Evolutionary conservation across 495 filamentous ascomycete species (phyloP).

Genomic region (Podospora conica): DNA sequence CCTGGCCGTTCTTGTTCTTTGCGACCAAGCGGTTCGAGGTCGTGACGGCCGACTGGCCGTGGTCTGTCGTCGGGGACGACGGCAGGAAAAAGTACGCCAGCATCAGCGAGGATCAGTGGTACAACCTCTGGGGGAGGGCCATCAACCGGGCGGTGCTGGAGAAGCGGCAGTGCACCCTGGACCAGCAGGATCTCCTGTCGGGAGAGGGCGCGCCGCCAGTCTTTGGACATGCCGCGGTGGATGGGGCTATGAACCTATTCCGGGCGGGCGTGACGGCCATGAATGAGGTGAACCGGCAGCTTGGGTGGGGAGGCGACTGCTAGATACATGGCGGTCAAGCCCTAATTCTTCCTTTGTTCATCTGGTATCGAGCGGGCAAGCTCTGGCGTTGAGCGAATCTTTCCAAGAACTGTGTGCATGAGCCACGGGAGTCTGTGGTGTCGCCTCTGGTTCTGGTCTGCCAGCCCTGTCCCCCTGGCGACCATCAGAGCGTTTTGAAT

Average conservation of each 20-base stretch:
- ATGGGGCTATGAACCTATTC: slow-evolving; percentile 29
- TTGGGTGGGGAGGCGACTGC: slow-evolving; percentile 38
- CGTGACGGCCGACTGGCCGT: slow-evolving; percentile 48
- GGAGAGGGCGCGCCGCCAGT: slow-evolving; percentile 30
- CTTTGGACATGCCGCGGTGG: slow-evolving; percentile 20
- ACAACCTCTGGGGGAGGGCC: slow-evolving; percentile 42
- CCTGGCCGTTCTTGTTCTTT: slow-evolving; percentile 59
- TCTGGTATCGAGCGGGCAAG: neutral
- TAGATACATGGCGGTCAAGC: neutral
- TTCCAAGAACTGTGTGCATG: neutral
- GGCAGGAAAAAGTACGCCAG: slow-evolving; percentile 38
- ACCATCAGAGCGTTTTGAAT: neutral
- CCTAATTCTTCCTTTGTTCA: neutral
- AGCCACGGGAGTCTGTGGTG: neutral
- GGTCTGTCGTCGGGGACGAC: slow-evolving; percentile 27
- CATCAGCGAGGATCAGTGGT: slow-evolving; percentile 43
- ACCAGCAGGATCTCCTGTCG: slow-evolving; percentile 36
- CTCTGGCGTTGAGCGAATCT: neutral
- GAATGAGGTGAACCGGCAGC: slow-evolving; percentile 39
- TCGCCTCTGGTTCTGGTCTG: no score
- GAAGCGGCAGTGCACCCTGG: slow-evolving; percentile 33
- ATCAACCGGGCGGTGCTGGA: slow-evolving; percentile 38
- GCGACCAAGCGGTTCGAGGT: slow-evolving; percentile 57
- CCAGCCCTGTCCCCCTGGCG: no score
- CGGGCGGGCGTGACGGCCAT: slow-evolving; percentile 37